A percentile compares a stretch with the other conserved stretches of the same genome.
Conservation (phyloP, 2,329 filamentous ascomycete genomes). For the Alternaria sp. region DNA sequence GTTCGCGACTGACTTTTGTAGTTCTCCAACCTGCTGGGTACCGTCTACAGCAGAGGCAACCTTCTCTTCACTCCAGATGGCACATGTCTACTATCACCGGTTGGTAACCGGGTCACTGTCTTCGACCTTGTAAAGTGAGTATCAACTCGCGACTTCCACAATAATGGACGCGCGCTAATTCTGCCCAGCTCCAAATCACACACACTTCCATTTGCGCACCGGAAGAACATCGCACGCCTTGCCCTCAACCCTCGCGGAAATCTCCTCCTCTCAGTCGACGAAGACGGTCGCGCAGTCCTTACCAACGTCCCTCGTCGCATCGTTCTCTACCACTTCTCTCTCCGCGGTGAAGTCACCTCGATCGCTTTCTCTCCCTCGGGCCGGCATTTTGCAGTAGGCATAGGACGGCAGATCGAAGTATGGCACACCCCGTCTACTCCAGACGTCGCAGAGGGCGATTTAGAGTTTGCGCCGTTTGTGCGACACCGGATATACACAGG, state of each 20-base stretch:
- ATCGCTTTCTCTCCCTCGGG: constrained; percentile 92
- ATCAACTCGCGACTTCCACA: too few relatives aligned
- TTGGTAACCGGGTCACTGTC: constrained; percentile 93
- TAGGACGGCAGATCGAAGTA: constrained; percentile 88
- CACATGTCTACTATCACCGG: constrained; percentile 91
- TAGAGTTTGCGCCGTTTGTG: constrained; percentile 96
- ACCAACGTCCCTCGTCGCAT: constrained; percentile 89
- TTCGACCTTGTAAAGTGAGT: constrained; percentile 94
- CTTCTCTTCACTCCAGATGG: constrained; percentile 96
- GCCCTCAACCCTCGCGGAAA: constrained; percentile 91
- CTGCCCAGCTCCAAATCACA: constrained; percentile 78
- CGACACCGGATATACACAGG: constrained; percentile 84
- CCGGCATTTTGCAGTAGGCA: constrained; percentile 85
- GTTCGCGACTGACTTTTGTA: constrained; percentile 56
- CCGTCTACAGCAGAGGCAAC: constrained; percentile 98
- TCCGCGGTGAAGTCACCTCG: constrained; percentile 81
- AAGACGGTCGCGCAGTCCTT: constrained; percentile 91
- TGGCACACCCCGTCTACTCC: constrained; percentile 96
- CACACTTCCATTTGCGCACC: constrained; percentile 88
- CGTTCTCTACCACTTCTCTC: constrained; percentile 93
- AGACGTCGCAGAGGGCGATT: constrained; percentile 79
- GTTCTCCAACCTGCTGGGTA: constrained; percentile 98
- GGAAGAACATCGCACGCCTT: constrained; percentile 88
- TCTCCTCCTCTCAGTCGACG: constrained; percentile 89
- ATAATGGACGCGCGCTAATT: constrained; percentile 7